Base-by-base conservation (phyloP, 176 grass and related monocot genomes). In the Juncus effusus region DNA sequence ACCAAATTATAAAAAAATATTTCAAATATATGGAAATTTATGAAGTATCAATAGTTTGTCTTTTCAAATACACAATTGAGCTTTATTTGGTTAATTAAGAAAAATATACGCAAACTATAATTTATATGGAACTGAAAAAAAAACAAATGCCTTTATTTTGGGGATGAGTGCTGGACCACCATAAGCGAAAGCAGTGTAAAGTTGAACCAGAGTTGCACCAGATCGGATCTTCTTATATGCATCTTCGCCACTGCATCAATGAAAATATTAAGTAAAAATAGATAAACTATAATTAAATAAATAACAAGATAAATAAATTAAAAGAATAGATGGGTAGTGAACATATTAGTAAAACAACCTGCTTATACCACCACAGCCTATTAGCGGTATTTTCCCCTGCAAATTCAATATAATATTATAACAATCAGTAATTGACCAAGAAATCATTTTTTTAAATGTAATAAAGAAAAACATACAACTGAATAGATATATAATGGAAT, bases 221-320 rank as follows among this genome's bases (percentile, higher is more conserved):
- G 94, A 74, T 16, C 83, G 88, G 38, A 99, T 93, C 69, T 99
- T 99, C 75, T 93, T 99, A 77, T 99, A 99, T 65, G 94, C 94
- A 74, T 99, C 88, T 73, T 99, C 85, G 0, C 94, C 94, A 5
- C 94, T 93, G 74, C 13, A 65, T 68, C 80, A 70, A 19, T 8
- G 16, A 41, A 41, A 73, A 36, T 45, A 38, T 72, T 11, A 44
- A 54, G 56, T 13, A 61, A 56, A 68, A 42, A 67, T 45, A 37
- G 57, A 61, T 12, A 0, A 54, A 55, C 49, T 10, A 54, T 50
- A 28, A 28, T 28, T 28, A 28, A 28, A 28, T 28, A 28, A 28
- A 28, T 28, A 28, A 28, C 19, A 28, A 28, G 19, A 28, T 28
- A 28, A 28, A 28, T 28, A 28, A 28, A 28, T 28, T 28, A 28